These are phyloP conservation scores for Lodderomyces elongisporus DNA, from an alignment of 1,139 yeast species.

Conservation along the genomic window DNA sequence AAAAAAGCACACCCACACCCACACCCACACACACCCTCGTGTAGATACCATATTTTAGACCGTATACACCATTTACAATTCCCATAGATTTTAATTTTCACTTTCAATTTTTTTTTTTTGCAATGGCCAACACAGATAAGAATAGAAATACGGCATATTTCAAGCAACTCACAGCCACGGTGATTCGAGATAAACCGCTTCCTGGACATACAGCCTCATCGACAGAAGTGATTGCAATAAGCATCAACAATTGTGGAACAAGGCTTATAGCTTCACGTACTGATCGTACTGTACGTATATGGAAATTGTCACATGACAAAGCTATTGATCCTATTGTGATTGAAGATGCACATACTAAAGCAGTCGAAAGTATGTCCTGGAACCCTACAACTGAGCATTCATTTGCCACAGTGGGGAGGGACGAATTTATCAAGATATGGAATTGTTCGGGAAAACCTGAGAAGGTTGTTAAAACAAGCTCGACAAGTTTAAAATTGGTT, in stretches of 20 bases:
- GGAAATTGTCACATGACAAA: conserved; percentile 31
- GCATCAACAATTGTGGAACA: conserved; percentile 39
- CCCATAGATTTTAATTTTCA: too few relatives aligned
- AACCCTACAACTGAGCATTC: conserved; percentile 48
- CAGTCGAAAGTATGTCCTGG: conserved; percentile 56
- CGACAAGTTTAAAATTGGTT: conserved; percentile 25
- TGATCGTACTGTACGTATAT: conserved; percentile 41
- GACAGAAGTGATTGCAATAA: conserved; percentile 29
- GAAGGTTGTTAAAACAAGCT: conserved; percentile 22
- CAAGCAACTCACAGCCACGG: conserved; percentile 19
- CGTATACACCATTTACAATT: too few relatives aligned
- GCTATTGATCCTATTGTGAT: conserved; percentile 33
- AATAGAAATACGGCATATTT: too few relatives aligned
- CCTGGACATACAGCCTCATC: conserved; percentile 19
- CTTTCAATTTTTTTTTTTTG: too few relatives aligned
- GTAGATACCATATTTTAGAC: too few relatives aligned
- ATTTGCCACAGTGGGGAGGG: conserved; percentile 59
- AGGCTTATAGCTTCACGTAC: conserved; percentile 43
- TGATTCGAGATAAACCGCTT: conserved; percentile 24
- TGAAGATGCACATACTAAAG: conserved; percentile 40
- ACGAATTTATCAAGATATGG: conserved; percentile 55
- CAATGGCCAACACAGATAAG: too few relatives aligned
- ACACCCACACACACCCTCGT: too few relatives aligned
- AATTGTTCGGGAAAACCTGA: conserved; percentile 37
- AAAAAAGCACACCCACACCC: too few relatives aligned